phyloP scores from a whole-genome alignment of 345 rosid genomes.

The Eucalyptus pauciflora region DNA sequence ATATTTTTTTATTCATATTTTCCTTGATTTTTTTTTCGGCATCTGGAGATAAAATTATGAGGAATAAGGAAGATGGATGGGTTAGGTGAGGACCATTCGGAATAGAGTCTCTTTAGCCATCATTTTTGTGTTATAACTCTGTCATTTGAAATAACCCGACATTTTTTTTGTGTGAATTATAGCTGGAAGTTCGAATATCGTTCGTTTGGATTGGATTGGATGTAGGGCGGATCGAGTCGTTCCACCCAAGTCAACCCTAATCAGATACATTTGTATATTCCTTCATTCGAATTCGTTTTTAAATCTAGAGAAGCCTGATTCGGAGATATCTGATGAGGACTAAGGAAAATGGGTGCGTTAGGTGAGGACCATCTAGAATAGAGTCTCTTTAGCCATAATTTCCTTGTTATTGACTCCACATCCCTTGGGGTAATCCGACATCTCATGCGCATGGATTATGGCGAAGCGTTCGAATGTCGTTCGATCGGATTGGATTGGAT shows the following conservation, averaged over 20 bases:
- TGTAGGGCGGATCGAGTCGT: accelerated
- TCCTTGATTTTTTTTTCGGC: not conserved
- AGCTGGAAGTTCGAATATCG: accelerated
- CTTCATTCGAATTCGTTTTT: not conserved
- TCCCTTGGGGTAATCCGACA: accelerated
- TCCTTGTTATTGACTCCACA: too few relatives aligned
- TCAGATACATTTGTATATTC: not conserved
- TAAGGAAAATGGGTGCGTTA: too few relatives aligned
- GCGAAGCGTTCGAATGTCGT: too few relatives aligned
- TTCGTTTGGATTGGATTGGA: not conserved
- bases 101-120: not conserved
- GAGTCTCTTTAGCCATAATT: too few relatives aligned
- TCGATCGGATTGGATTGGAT: too few relatives aligned
- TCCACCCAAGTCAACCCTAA: not conserved
- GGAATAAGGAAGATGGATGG: not conserved
- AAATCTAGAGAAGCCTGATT: not conserved
- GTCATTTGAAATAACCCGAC: accelerated
- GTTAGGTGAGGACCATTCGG: not conserved
- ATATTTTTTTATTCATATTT: not conserved
- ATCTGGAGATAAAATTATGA: not conserved
- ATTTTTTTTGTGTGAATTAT: not conserved
- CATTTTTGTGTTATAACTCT: not conserved
- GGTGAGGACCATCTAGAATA: too few relatives aligned
- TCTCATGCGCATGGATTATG: too few relatives aligned
- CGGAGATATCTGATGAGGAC: accelerated